phyloP scores from a whole-genome alignment of 192 early-diverging fungal genomes.

The Rhizoclosmatium globosum region DNA sequence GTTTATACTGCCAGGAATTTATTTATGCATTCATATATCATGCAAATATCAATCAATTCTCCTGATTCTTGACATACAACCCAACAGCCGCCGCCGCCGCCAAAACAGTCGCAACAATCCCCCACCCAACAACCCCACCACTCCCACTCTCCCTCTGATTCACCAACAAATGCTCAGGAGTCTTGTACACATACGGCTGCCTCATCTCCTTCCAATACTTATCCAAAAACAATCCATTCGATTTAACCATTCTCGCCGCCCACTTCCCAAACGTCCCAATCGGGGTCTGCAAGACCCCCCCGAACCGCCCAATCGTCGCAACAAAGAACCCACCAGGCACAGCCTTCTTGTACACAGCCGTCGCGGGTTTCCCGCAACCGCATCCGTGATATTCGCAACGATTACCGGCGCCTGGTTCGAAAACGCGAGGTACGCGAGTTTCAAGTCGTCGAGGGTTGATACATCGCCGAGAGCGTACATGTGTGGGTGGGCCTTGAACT shows the following conservation, averaged over 20 bases:
- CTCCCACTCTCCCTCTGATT: too few species aligned
- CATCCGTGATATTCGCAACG: conserved; percentile 36
- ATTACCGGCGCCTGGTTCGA: conserved; percentile 29
- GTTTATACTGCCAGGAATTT: too few species aligned
- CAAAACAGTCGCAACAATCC: too few species aligned
- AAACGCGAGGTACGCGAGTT: conserved; percentile 37
- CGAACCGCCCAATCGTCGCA: conserved; percentile 18
- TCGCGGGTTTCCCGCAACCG: conserved; percentile 9
- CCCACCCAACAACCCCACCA: too few species aligned
- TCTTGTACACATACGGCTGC: background rate
- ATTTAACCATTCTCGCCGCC: background rate
- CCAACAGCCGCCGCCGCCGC: too few species aligned
- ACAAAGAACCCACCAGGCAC: conserved; percentile 6
- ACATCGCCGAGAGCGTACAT: conserved; percentile 84
- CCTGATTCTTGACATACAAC: too few species aligned
- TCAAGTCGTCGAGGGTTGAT: conserved; percentile 53
- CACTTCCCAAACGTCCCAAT: background rate
- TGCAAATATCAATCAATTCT: too few species aligned
- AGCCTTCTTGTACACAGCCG: conserved; percentile 30
- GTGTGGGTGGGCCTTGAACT: conserved; percentile 66
- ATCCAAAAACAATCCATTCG: background rate
- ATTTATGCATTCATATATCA: too few species aligned
- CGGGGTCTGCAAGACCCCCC: background rate
- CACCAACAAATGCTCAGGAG: too few species aligned
- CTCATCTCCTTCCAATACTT: background rate